These are phyloP conservation scores for Fusarium robinianum DNA, from an alignment of 2,329 filamentous ascomycete genomes.

Conservation along the genomic window DNA sequence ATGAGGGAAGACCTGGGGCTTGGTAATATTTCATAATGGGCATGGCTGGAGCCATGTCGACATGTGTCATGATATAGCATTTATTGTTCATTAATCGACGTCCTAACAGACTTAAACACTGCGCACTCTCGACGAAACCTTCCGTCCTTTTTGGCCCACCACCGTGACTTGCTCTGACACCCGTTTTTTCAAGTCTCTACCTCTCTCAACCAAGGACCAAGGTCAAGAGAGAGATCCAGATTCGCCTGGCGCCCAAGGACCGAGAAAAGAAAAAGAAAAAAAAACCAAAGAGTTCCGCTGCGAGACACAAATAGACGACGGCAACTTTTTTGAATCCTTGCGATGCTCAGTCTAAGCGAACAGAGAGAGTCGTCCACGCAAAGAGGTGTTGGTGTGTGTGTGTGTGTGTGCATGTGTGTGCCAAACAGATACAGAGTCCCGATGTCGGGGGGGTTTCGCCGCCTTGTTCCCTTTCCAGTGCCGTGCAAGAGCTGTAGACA, in stretches of 20 bases:
- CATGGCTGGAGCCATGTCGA: constrained; percentile 29
- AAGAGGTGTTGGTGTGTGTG: no score
- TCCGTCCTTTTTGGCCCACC: constrained; percentile 16
- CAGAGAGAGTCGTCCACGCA: no score
- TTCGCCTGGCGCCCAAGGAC: no score
- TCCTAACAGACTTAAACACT: constrained; percentile 27
- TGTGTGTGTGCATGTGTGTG: no score
- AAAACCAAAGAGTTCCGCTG: no score
- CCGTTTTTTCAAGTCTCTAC: no score
- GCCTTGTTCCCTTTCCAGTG: constrained; percentile 5
- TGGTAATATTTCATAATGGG: constrained; percentile 31
- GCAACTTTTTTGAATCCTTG: no score
- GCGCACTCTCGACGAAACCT: constrained; percentile 18
- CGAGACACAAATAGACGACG: no score
- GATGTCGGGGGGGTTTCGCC: constrained; percentile 1
- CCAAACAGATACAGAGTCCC: constrained; percentile 5
- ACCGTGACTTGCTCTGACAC: constrained; percentile 9
- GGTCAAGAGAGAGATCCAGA: constrained; percentile 1
- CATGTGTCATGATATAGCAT: constrained; percentile 40
- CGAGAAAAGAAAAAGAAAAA: no score
- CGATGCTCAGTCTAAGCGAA: no score
- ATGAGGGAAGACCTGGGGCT: constrained; percentile 25
- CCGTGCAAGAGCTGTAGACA: constrained; percentile 12
- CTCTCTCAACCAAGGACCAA: neutral
- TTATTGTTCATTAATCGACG: constrained; percentile 39